Conservation (phyloP, 176 grass and related monocot genomes). For the Triticum timopheevii region DNA sequence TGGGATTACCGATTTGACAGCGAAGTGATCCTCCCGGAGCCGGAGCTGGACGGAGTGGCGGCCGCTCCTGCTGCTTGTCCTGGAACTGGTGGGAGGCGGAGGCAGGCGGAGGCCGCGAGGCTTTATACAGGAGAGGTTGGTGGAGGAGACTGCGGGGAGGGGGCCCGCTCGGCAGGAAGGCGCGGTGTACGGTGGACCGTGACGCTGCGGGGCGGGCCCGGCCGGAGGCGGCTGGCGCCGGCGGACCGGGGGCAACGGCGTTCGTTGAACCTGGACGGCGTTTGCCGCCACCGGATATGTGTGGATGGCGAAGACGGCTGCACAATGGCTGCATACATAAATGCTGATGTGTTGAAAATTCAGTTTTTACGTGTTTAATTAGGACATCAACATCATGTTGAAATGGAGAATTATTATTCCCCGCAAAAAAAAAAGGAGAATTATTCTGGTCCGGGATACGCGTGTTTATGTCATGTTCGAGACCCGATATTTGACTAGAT, state of each 20-base stretch:
- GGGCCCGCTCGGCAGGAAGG: fast-evolving
- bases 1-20: neutral
- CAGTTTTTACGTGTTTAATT: neutral
- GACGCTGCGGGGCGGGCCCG: neutral
- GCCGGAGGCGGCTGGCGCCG: neutral
- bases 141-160: neutral
- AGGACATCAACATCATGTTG: neutral
- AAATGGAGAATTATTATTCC: too few relatives aligned
- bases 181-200: neutral
- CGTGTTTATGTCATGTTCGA: too few relatives aligned
- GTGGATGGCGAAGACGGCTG: neutral
- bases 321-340: neutral
- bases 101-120: neutral
- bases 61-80: neutral
- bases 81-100: neutral
- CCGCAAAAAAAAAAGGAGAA: too few relatives aligned
- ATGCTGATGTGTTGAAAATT: neutral
- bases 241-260: neutral
- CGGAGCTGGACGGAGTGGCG: neutral
- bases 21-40: neutral
- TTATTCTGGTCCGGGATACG: too few relatives aligned
- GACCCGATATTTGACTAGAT: too few relatives aligned
- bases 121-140: slow-evolving; percentile 11
- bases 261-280: slow-evolving; percentile 36
- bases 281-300: neutral